These are phyloP conservation scores for Sanghuangporus baumii DNA, from an alignment of 1,284 basidiomycete genomes.

Conservation along the genomic window DNA sequence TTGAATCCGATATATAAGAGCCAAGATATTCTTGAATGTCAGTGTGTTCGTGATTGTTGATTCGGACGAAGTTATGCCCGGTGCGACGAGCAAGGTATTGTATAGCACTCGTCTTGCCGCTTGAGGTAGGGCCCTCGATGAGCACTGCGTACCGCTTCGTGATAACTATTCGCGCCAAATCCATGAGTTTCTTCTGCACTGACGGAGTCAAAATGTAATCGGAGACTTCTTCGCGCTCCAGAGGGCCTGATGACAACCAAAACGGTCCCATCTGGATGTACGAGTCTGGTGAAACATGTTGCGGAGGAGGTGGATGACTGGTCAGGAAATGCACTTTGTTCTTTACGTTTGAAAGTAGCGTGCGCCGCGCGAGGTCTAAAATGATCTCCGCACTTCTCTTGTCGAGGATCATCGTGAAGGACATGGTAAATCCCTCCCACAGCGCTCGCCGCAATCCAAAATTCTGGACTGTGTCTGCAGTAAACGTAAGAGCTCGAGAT, in stretches of 20 bases:
- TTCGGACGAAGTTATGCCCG: slow-evolving; percentile 94
- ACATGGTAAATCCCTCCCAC: slow-evolving; percentile 97
- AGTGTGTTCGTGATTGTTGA: slow-evolving; percentile 99
- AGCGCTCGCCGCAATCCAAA: slow-evolving; percentile 85
- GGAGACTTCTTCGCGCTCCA: slow-evolving; percentile 55
- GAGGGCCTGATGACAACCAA: slow-evolving; percentile 78
- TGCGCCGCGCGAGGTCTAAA: slow-evolving; percentile 63
- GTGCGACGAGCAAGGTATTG: slow-evolving; percentile 94
- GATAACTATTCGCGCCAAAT: slow-evolving; percentile 87
- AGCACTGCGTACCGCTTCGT: slow-evolving; percentile 91
- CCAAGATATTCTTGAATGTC: slow-evolving; percentile 99
- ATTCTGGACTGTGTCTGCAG: slow-evolving; percentile 71
- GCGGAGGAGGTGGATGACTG: slow-evolving; percentile 61
- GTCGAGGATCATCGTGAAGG: slow-evolving; percentile 95
- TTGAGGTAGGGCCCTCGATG: slow-evolving; percentile 97
- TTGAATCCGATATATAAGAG: slow-evolving; percentile 91
- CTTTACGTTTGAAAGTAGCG: slow-evolving; percentile 79
- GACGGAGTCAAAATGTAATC: slow-evolving; percentile 96
- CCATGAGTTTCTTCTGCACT: slow-evolving; percentile 91
- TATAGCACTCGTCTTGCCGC: slow-evolving; percentile 95
- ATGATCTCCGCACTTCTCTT: slow-evolving; percentile 68
- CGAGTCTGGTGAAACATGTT: slow-evolving; percentile 41
- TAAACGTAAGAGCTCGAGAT: slow-evolving; percentile 87
- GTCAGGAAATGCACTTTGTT: slow-evolving; percentile 75
- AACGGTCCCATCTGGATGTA: slow-evolving; percentile 89